A percentile compares a stretch with the other conserved stretches of the same genome.
These are phyloP conservation scores for Clarireedia sp. DNA, from an alignment of 2,329 filamentous ascomycete genomes.

Conservation along the genomic window DNA sequence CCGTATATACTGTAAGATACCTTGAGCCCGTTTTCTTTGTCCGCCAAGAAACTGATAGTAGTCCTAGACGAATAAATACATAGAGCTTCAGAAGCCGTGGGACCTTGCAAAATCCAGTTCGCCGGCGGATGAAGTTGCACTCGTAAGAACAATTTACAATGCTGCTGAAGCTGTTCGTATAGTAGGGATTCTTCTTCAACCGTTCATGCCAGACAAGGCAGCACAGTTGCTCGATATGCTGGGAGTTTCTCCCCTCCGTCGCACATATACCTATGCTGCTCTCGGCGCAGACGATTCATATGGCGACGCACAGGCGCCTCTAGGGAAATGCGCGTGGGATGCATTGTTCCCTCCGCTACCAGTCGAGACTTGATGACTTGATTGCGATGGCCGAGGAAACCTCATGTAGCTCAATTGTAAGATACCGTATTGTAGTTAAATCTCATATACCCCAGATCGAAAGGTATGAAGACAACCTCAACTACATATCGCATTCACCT, in stretches of 20 bases:
- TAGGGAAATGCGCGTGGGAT: conserved; percentile 33
- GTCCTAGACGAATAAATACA: conserved; percentile 55
- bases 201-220: conserved; percentile 80
- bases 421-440: too few relatives aligned
- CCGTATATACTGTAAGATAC: conserved; percentile 46
- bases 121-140: neutral
- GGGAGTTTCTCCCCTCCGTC: conserved; percentile 55
- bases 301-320: conserved; percentile 37
- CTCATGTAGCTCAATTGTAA: too few relatives aligned
- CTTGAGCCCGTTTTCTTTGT: neutral
- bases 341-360: conserved; percentile 46
- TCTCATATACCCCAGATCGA: too few relatives aligned
- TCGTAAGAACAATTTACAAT: conserved; percentile 59
- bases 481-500: too few relatives aligned
- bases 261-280: conserved; percentile 54
- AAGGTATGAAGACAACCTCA: too few relatives aligned
- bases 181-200: conserved; percentile 75
- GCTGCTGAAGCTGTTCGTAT: conserved; percentile 71
- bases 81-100: conserved; percentile 66
- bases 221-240: conserved; percentile 66
- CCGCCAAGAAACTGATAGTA: neutral
- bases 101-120: conserved; percentile 35
- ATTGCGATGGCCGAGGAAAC: neutral
- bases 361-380: conserved; percentile 32
- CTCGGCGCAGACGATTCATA: conserved; percentile 62